Conservation (phyloP, 2,329 filamentous ascomycete species). For the Cyanodermella asteris region DNA sequence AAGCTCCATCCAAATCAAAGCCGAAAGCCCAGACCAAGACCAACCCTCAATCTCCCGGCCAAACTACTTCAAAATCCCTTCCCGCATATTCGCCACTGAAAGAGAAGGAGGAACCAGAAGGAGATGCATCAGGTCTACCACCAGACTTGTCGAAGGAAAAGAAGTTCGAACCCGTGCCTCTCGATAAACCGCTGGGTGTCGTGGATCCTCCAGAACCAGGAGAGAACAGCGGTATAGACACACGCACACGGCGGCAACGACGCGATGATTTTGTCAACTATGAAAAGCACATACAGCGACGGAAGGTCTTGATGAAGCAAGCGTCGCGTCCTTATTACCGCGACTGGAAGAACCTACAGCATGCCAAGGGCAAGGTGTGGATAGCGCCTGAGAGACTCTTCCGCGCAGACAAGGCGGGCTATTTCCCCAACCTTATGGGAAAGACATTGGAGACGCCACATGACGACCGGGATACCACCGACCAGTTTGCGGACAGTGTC, state of each 20-base stretch:
- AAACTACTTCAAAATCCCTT: too few species aligned
- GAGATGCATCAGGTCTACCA: too few species aligned
- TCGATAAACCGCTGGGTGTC: conserved; percentile 63
- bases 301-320: conserved; percentile 40
- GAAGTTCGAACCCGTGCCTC: too few species aligned
- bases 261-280: conserved; percentile 66
- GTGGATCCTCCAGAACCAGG: conserved; percentile 48
- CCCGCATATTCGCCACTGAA: too few species aligned
- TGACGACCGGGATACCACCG: conserved; percentile 47
- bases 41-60: conserved; percentile 2
- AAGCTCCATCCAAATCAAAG: too few species aligned
- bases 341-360: conserved; percentile 72
- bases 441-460: conserved; percentile 44
- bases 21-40: conserved; percentile 21
- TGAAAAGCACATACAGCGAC: conserved; percentile 57
- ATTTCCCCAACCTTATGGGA: conserved; percentile 82
- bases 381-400: conserved; percentile 68
- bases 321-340: conserved; percentile 79
- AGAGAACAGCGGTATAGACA: conserved; percentile 62
- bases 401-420: conserved; percentile 59
- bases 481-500: conserved; percentile 47
- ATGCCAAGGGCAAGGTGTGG: conserved; percentile 77
- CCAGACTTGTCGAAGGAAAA: too few species aligned
- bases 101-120: too few species aligned
- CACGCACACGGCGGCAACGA: conserved; percentile 42